phyloP scores from a whole-genome alignment of 805 yeast genomes.

The Starmerella khaoyaiensis region DNA sequence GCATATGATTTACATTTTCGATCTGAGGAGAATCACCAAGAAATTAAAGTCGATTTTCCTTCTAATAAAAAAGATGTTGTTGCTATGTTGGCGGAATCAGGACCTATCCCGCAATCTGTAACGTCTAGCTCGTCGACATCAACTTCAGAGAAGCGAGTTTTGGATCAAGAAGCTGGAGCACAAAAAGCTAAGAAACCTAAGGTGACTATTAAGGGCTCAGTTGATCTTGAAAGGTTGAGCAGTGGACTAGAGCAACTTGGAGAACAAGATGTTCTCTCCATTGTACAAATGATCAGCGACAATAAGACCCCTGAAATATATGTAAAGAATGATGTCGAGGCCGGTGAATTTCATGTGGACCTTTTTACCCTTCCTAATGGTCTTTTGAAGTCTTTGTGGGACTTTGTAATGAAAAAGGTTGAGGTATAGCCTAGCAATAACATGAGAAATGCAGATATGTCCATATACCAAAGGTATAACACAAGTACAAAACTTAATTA shows the following conservation, averaged over 20 bases:
- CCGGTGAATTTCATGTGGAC: conserved; percentile 96
- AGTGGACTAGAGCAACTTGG: conserved; percentile 73
- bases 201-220: conserved; percentile 39
- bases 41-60: conserved; percentile 67
- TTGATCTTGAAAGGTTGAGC: conserved; percentile 84
- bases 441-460: too few relatives aligned
- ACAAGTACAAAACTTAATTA: not conserved
- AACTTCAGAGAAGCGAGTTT: conserved; percentile 31
- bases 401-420: conserved; percentile 65
- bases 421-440: too few relatives aligned
- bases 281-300: conserved; percentile 95
- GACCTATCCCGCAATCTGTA: conserved; percentile 52
- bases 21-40: conserved; percentile 61
- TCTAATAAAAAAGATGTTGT: conserved; percentile 59
- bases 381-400: conserved; percentile 84
- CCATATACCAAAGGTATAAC: not conserved
- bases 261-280: conserved; percentile 87
- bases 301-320: conserved; percentile 91
- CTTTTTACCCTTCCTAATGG: conserved; percentile 85
- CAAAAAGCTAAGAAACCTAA: conserved; percentile 28
- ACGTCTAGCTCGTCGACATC: conserved; percentile 21
- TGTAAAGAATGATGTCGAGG: conserved; percentile 87
- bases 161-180: conserved; percentile 24
- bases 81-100: conserved; percentile 63
- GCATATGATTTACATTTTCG: conserved; percentile 82